Evolutionary conservation across 2,329 filamentous ascomycete species (phyloP), one percentile per base, ranked within the genome.

Genomic region (Cladosporium sp.): DNA sequence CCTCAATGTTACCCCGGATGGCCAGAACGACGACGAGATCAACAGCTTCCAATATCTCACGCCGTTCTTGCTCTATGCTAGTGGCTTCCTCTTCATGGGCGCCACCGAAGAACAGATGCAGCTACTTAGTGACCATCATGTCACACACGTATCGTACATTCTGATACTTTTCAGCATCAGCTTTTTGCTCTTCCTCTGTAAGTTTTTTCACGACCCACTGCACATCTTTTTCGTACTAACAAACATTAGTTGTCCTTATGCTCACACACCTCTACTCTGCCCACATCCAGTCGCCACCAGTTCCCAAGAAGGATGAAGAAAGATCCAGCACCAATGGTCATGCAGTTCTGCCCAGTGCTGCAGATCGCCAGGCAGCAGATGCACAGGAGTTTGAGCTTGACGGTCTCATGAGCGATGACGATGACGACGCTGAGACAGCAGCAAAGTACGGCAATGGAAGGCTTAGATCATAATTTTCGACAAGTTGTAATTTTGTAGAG

Each of bases 81-180:
- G 92, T 3, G 94, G 94, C 1, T 96, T 97, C 76, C 82, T 99
- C 40, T 99, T 99, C 78, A 96, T 97, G 92, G 89, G 91, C 34
- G 93, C 94, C 15, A 97, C 92, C 0, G 94, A 97, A 73, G 92
- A 99, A 76, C 94, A 97, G 75, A 96, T 97, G 90, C 70, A 80
- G 20, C 79, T 97, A 1, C 80, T 97, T 5, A 82, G 84, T 40
- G 79, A 84, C 39, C 88, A 89, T 0, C 82, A 86, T 60, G 86
- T 97, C 68, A 92, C 92, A 25, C 91, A 95, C 69, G 90, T 97
- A 42, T 88, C 92, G 5, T 99, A 97, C 73, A 85, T 97, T 40
- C 82, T 99, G 25, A 92, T 97, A 55, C 78, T 97, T 9, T 97
- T 89, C 80, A 96, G 90, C 67, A 80, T 97, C 54, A 88, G 93